Percentiles rank a stretch among this genome's conserved stretches.
These are phyloP conservation scores for Nitzschia palea DNA, from an alignment of 108 stramenopile genomes.

Conservation along the genomic window DNA sequence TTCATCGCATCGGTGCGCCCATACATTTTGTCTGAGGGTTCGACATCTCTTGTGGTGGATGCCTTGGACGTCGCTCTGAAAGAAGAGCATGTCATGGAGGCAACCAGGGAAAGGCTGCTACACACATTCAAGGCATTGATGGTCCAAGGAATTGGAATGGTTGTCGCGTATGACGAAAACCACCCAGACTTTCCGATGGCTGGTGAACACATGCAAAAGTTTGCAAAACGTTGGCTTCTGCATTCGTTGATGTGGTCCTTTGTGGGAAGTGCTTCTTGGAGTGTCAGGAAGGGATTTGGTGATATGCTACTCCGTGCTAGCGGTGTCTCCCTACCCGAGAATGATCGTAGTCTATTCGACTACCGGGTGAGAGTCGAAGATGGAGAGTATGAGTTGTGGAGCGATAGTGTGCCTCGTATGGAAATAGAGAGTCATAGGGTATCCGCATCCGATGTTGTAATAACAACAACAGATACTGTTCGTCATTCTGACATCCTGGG, in stretches of 20 bases:
- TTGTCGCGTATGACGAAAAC: constrained; percentile 93
- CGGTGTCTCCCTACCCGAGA: constrained; percentile 64
- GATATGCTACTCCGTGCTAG: constrained; percentile 74
- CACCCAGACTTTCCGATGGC: constrained; percentile 96
- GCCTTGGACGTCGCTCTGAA: constrained; percentile 76
- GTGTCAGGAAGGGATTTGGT: constrained; percentile 77
- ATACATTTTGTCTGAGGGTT: constrained; percentile 55
- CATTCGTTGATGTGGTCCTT: constrained; percentile 95
- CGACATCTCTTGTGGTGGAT: constrained; percentile 73
- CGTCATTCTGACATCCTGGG: constrained; percentile 93
- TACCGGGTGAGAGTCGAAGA: constrained; percentile 90
- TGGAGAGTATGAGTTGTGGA: constrained; percentile 95
- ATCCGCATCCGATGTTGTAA: constrained; percentile 86
- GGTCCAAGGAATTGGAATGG: constrained; percentile 82
- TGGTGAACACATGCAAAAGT: constrained; percentile 92
- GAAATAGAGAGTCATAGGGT: constrained; percentile 96
- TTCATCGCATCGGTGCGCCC: constrained; percentile 73
- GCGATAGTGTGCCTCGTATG: constrained; percentile 88
- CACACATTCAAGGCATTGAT: constrained; percentile 87
- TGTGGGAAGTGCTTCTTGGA: constrained; percentile 86
- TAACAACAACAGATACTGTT: constrained; percentile 96
- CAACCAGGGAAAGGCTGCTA: constrained; percentile 82
- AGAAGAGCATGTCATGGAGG: constrained; percentile 89
- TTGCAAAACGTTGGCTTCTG: constrained; percentile 90
- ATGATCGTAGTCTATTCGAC: constrained; percentile 64